phyloP scores from a whole-genome alignment of 2,329 filamentous ascomycete species.

The Arthrobotrys conoides region DNA sequence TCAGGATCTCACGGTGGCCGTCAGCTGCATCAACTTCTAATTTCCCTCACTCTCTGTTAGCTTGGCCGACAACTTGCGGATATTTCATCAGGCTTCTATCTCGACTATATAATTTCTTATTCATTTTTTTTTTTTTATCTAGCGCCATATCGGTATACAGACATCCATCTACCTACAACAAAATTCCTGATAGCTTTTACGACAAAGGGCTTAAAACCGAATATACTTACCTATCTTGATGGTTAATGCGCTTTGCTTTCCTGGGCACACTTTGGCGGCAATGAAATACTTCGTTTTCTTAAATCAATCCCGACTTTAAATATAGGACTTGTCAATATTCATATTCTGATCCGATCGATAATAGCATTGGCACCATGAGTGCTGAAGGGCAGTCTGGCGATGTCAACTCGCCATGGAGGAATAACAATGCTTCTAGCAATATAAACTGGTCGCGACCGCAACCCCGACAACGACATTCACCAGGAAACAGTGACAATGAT shows the following conservation, averaged over 20 bases:
- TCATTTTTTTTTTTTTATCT: neutral
- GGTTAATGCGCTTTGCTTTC: constrained; percentile 9
- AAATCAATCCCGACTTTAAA: constrained; percentile 1
- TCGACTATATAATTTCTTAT: neutral
- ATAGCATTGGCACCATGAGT: constrained; percentile 42
- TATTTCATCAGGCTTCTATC: constrained; percentile 15
- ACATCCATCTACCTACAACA: neutral
- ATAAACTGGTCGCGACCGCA: constrained; percentile 60
- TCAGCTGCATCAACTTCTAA: constrained; percentile 30
- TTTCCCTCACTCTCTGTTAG: constrained; percentile 19
- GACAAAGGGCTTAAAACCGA: neutral
- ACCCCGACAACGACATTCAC: constrained; percentile 44
- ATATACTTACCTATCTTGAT: neutral
- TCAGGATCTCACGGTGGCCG: constrained; percentile 25
- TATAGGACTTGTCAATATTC: neutral
- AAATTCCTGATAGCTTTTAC: neutral
- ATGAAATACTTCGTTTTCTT: constrained; percentile 24
- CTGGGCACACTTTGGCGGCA: constrained; percentile 11
- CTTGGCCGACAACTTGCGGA: constrained; percentile 16
- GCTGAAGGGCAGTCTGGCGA: constrained; percentile 44
- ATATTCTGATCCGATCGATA: neutral
- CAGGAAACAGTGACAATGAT: constrained; percentile 33
- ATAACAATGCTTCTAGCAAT: constrained; percentile 3
- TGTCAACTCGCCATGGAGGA: constrained; percentile 40
- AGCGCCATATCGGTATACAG: neutral